phyloP scores from a whole-genome alignment of 176 grass and related monocot genomes.

The Dendrocalamus sinicus region DNA sequence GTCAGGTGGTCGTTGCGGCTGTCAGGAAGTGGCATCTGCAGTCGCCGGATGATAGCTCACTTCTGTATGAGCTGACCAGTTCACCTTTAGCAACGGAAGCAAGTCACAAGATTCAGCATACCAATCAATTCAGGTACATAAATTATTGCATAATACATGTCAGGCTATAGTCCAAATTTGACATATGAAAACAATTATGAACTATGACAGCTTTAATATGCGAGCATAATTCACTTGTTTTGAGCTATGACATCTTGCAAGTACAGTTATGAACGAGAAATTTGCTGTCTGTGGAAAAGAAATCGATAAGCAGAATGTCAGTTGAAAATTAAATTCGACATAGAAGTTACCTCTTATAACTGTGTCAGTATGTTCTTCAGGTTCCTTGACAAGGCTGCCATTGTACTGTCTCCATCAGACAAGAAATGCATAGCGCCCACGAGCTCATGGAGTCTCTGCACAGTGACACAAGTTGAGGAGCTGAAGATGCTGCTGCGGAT shows the following conservation, averaged over 20 bases:
- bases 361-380: background rate
- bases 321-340: background rate
- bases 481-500: slow-evolving; percentile 48
- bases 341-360: background rate
- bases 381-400: slow-evolving; percentile 54
- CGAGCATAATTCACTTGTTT: background rate
- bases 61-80: slow-evolving; percentile 34
- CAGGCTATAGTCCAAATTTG: background rate
- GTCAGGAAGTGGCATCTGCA: slow-evolving; percentile 48
- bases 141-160: background rate
- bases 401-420: background rate
- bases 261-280: too few species aligned
- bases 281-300: background rate
- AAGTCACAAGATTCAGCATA: slow-evolving; percentile 26
- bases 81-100: background rate
- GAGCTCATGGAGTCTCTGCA: slow-evolving; percentile 46
- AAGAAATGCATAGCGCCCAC: background rate
- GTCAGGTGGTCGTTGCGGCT: slow-evolving; percentile 54
- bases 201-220: too few species aligned
- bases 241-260: too few species aligned
- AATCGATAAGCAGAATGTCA: background rate
- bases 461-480: slow-evolving; percentile 56
- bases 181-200: background rate
- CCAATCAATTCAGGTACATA: slow-evolving; percentile 31
- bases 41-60: slow-evolving; percentile 34